Conservation (phyloP, 1,139 yeast species). For the Pichia sp. region DNA sequence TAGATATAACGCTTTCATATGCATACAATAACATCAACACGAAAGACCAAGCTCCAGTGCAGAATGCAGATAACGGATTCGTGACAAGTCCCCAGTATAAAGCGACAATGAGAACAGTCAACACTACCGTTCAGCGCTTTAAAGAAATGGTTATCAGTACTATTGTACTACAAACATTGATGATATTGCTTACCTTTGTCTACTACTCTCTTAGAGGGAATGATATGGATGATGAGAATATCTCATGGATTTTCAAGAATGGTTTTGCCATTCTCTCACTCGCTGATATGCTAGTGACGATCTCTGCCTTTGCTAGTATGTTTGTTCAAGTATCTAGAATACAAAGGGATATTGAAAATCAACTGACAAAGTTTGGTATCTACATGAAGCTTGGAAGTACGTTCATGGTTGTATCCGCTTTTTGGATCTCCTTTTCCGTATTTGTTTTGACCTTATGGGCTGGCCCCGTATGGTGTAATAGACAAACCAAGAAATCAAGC, state of each 20-base stretch:
- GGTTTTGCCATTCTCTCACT: constrained; percentile 32
- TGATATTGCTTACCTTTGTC: constrained; percentile 29
- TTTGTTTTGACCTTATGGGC: constrained; percentile 29
- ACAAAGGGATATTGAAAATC: constrained; percentile 27
- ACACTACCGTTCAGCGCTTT: constrained; percentile 27
- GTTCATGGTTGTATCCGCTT: constrained; percentile 6
- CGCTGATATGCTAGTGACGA: constrained; percentile 12
- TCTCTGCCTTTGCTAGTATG: constrained; percentile 26
- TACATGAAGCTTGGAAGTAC: constrained; percentile 32
- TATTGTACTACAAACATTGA: constrained; percentile 25
- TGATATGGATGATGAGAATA: constrained; percentile 27
- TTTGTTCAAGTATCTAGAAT: constrained; percentile 24
- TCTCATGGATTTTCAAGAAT: constrained; percentile 21
- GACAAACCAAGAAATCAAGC: constrained; percentile 1
- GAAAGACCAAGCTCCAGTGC: neutral
- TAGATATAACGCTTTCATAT: constrained; percentile 41
- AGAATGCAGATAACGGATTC: neutral
- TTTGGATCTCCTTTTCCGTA: constrained; percentile 30
- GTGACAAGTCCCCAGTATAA: neutral
- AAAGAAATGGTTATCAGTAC: constrained; percentile 27
- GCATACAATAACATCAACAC: constrained; percentile 29
- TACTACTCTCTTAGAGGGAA: constrained; percentile 33
- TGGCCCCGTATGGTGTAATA: constrained; percentile 38
- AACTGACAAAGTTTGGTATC: constrained; percentile 41
- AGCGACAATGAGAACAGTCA: constrained; percentile 1